These are phyloP conservation scores for Cicer yamashitae DNA, from an alignment of 306 rosid genomes.

Conservation along the genomic window DNA sequence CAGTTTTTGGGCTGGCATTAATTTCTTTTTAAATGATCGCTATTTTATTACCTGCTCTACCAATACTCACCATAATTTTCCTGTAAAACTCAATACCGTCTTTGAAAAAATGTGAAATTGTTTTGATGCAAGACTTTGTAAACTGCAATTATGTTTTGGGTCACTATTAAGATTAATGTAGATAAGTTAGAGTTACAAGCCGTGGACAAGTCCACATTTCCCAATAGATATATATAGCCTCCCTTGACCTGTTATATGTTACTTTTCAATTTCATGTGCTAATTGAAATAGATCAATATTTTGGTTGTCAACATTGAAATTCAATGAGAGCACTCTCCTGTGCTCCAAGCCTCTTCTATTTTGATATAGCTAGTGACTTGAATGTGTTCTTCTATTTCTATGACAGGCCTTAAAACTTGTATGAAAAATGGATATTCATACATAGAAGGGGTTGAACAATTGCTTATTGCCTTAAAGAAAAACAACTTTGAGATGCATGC, in stretches of 20 bases:
- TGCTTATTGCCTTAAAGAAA: conserved; percentile 72
- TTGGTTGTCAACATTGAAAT: conserved; percentile 29
- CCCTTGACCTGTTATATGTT: background rate
- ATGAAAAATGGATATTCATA: conserved; percentile 79
- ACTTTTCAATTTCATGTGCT: conserved; percentile 13
- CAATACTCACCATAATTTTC: background rate
- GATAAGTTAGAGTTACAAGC: background rate
- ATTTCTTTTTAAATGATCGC: conserved; percentile 17
- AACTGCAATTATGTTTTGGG: conserved; percentile 4
- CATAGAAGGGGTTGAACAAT: conserved; percentile 74
- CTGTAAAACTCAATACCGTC: background rate
- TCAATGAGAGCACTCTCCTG: conserved; percentile 22
- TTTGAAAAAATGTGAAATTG: background rate
- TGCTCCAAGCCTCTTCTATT: conserved; percentile 16
- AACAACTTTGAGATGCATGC: conserved; percentile 91
- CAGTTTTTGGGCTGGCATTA: background rate
- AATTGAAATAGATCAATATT: background rate
- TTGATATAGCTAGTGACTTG: conserved; percentile 35
- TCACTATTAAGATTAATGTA: background rate
- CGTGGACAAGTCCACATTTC: background rate
- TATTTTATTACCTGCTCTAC: conserved; percentile 10
- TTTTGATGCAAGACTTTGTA: background rate
- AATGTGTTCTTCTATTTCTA: conserved; percentile 38
- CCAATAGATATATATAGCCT: background rate
- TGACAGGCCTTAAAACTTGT: conserved; percentile 81